These are phyloP conservation scores for Claviceps sp. DNA, from an alignment of 2,329 filamentous ascomycete genomes.

Conservation along the genomic window DNA sequence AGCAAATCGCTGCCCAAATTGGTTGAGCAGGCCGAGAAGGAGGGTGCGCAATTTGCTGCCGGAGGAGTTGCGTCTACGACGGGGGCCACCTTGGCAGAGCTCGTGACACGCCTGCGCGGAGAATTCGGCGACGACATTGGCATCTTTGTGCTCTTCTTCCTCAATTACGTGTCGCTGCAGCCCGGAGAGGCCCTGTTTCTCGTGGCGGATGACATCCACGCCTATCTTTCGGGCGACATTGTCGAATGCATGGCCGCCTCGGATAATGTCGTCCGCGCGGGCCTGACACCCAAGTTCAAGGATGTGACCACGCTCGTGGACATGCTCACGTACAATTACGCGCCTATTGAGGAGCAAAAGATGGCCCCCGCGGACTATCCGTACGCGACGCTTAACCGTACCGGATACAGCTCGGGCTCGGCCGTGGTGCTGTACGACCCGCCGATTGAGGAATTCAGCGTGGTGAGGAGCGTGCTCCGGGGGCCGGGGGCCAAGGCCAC, in stretches of 20 bases:
- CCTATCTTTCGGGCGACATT: conserved; percentile 85
- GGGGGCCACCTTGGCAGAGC: conserved; percentile 58
- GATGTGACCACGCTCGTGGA: conserved; percentile 78
- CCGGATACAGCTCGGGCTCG: conserved; percentile 66
- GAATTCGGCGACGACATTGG: conserved; percentile 87
- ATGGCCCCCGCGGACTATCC: conserved; percentile 78
- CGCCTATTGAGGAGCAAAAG: conserved; percentile 89
- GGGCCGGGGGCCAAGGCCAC: conserved; percentile 65
- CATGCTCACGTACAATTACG: conserved; percentile 92
- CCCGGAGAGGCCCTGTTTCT: conserved; percentile 93
- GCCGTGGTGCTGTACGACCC: conserved; percentile 73
- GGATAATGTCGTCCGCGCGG: conserved; percentile 96
- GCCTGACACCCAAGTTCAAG: conserved; percentile 98
- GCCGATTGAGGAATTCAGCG: conserved; percentile 90
- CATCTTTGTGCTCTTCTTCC: conserved; percentile 89
- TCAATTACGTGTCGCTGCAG: conserved; percentile 82
- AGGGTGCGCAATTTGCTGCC: conserved; percentile 60
- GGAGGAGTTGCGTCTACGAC: conserved; percentile 54
- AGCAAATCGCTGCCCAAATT: conserved; percentile 49
- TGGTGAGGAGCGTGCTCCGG: conserved; percentile 67
- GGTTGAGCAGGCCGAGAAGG: conserved; percentile 53
- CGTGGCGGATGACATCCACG: conserved; percentile 92
- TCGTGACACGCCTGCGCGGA: conserved; percentile 63
- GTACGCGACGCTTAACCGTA: conserved; percentile 69
- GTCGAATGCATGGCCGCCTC: conserved; percentile 98